Base-by-base conservation (phyloP, 805 yeast genomes). In the Torulaspora delbrueckii region DNA sequence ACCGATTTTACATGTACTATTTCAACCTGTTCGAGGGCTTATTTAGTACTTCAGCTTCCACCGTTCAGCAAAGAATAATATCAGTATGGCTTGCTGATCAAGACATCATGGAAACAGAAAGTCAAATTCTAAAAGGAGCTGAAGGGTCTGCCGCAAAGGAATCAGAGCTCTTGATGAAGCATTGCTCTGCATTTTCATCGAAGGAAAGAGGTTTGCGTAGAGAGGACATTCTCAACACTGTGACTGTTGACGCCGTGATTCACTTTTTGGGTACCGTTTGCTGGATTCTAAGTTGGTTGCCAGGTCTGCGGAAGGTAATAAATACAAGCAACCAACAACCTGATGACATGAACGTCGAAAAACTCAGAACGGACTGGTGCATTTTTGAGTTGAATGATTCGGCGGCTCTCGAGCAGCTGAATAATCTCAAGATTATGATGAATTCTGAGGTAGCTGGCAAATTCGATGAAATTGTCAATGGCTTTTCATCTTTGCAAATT, bases 201-300 rank as follows among this genome's bases (percentile, higher is more conserved):
- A 54, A 44, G 14, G 55, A 48, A 5, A 50, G 50, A 8, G 50
- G 54, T 8, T 40, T 78, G 8, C 63, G 66, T 5, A 74, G 74
- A 42, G 74, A 73, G 19, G 86, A 82, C 50, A 57, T 79, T 10
- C 66, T 85, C 36, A 86, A 79, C 48, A 60, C 68, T 13, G 73
- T 73, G 10, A 69, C 78, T 10, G 72, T 81, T 51, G 72, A 73
- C 39, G 72, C 75, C 16, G 68, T 81, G 3, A 69, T 82, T 9
- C 66, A 78, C 43, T 66, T 86, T 36, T 66, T 80, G 14, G 69
- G 76, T 10, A 76, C 84, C 3, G 52, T 82, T 1, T 66, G 71
- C 13, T 78, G 88, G 81, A 66, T 81, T 2, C 61, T 78, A 33
- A 55, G 68, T 13, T 82, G 89, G 85, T 69, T 86, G 36, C 83